Evolutionary conservation across 2,329 filamentous ascomycete species (phyloP).

Genomic region (Pleurostoma richardsiae): DNA sequence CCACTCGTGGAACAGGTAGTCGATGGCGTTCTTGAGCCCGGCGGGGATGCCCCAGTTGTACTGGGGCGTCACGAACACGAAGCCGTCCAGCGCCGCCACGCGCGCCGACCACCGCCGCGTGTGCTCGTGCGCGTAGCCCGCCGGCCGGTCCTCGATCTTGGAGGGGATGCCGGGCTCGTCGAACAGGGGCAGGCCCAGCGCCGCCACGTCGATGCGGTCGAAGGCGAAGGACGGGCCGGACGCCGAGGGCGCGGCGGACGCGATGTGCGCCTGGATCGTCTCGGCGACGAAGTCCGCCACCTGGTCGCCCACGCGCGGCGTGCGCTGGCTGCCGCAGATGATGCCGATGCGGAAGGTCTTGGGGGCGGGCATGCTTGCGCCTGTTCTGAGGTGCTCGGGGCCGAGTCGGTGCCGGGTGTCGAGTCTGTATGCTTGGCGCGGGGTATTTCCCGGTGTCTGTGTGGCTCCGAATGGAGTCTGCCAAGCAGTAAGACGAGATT

Average conservation of each 20-base stretch:
- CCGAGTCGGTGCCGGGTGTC: too few species aligned
- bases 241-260: not conserved
- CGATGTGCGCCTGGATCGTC: constrained; percentile 10
- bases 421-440: too few species aligned
- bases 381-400: too few species aligned
- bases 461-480: too few species aligned
- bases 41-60: constrained; percentile 45
- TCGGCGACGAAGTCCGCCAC: constrained; percentile 12
- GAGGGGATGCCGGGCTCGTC: constrained; percentile 26
- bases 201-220: constrained; percentile 20
- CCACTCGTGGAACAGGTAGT: constrained; percentile 47
- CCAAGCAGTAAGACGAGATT: too few species aligned
- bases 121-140: constrained; percentile 24
- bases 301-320: constrained; percentile 15
- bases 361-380: not conserved
- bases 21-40: constrained; percentile 45
- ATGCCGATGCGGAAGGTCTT: constrained; percentile 14
- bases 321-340: constrained; percentile 17
- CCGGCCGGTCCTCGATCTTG: constrained; percentile 15
- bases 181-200: constrained; percentile 26
- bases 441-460: too few species aligned
- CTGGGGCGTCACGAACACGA: constrained; percentile 24
- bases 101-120: constrained; percentile 25
- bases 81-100: constrained; percentile 23
- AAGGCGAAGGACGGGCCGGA: constrained; percentile 3